A percentile compares a stretch with the other conserved stretches of the same genome.
phyloP scores from a whole-genome alignment of 768 basidiomycete species.

The Trametes coccinea region DNA sequence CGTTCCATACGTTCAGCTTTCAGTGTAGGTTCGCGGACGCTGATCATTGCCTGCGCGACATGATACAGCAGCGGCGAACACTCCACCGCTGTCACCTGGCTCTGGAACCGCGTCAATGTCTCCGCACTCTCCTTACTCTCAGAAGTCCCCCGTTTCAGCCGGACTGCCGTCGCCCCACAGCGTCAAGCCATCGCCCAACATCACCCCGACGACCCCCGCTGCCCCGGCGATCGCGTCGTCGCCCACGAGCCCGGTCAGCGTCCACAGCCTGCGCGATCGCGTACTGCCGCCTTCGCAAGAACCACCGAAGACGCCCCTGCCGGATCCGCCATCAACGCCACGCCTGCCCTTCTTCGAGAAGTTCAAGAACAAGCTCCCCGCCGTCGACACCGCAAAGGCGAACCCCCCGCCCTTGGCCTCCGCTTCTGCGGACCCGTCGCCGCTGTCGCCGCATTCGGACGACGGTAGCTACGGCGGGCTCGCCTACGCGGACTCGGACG shows the following conservation, averaged over 20 bases:
- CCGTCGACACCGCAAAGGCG: conserved; percentile 19
- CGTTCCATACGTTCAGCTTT: neutral
- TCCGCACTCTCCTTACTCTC: conserved; percentile 29
- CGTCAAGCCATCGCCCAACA: conserved; percentile 13
- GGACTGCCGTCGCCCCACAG: conserved; percentile 19
- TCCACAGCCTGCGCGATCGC: conserved; percentile 23
- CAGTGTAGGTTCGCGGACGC: neutral
- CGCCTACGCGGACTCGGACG: conserved; percentile 3
- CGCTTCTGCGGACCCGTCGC: conserved; percentile 6
- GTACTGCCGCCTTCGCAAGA: conserved; percentile 28
- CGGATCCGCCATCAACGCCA: conserved; percentile 24
- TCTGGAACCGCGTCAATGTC: conserved; percentile 30
- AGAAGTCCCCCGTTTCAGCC: conserved; percentile 27
- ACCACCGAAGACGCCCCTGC: conserved; percentile 25
- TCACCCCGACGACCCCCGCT: conserved; percentile 23
- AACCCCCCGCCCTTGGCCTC: neutral
- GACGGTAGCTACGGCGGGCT: conserved; percentile 3
- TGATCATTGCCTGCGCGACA: neutral
- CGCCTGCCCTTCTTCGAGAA: conserved; percentile 61
- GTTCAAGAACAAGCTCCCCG: conserved; percentile 39
- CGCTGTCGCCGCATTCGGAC: conserved; percentile 19
- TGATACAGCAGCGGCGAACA: conserved; percentile 19
- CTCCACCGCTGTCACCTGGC: conserved; percentile 32
- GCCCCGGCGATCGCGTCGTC: conserved; percentile 16
- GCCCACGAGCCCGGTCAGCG: conserved; percentile 22